Percentiles rank a stretch among this genome's conserved stretches.
Conservation (phyloP, 2,329 filamentous ascomycete genomes). For the Coleophoma cylindrospora region DNA sequence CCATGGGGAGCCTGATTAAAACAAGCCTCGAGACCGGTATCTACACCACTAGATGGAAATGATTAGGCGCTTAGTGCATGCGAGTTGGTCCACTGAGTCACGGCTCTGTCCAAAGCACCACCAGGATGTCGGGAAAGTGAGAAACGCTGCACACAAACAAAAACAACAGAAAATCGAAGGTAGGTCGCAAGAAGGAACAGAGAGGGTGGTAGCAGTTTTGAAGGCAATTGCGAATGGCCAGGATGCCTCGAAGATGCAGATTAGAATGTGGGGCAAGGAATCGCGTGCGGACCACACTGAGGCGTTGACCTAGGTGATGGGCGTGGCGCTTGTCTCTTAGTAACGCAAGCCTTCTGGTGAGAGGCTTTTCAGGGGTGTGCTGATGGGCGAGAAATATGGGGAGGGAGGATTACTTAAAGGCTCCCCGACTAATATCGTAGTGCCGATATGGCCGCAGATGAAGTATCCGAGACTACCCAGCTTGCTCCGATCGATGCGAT, state of each 20-base stretch:
- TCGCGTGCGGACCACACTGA: conserved; percentile 13
- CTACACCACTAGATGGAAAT: conserved; percentile 5
- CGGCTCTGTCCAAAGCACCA: conserved; percentile 12
- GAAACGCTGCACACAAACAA: not conserved
- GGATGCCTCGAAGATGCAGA: conserved; percentile 11
- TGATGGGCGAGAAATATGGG: conserved; percentile 4
- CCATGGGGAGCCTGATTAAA: conserved; percentile 20
- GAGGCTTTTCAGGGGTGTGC: conserved; percentile 6
- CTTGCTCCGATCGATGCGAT: too few relatives aligned
- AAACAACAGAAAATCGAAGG: not conserved
- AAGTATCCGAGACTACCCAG: too few relatives aligned
- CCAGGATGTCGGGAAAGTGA: conserved; percentile 16
- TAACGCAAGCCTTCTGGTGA: conserved; percentile 13
- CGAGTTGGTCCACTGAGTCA: too few relatives aligned
- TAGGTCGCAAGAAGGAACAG: not conserved
- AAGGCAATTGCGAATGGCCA: conserved; percentile 10
- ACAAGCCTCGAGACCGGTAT: conserved; percentile 4
- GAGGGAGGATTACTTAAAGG: not conserved
- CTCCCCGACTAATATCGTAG: too few relatives aligned
- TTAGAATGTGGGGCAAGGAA: conserved; percentile 18
- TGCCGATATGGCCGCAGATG: too few relatives aligned
- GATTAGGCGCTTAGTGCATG: not conserved
- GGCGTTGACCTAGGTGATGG: conserved; percentile 9
- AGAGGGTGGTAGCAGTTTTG: conserved; percentile 5
- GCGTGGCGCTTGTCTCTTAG: conserved; percentile 15